These are phyloP conservation scores for Pezicula carpinea DNA, from an alignment of 2,329 filamentous ascomycete species.

Conservation along the genomic window DNA sequence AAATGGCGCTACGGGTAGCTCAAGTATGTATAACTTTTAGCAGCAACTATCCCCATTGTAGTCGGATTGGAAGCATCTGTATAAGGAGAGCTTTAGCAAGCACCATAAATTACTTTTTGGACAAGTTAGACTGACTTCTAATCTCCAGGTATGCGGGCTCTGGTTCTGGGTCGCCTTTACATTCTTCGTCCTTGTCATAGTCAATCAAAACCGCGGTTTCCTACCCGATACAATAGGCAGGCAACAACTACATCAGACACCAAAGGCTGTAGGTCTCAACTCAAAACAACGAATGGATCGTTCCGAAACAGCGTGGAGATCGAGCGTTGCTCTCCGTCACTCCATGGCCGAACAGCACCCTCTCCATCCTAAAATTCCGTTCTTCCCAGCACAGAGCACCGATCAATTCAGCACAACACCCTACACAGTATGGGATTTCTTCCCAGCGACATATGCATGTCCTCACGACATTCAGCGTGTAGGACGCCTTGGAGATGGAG, in stretches of 20 bases:
- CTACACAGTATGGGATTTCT: conserved; percentile 37
- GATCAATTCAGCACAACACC: conserved; percentile 21
- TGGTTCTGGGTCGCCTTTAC: conserved; percentile 24
- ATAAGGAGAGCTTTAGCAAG: no score
- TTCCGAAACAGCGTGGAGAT: conserved; percentile 19
- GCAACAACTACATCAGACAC: not conserved
- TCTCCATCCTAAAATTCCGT: conserved; percentile 14
- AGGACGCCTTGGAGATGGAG: conserved; percentile 36
- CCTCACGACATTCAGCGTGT: conserved; percentile 36
- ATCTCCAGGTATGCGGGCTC: conserved; percentile 16
- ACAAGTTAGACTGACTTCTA: no score
- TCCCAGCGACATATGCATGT: conserved; percentile 34
- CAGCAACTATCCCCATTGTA: no score
- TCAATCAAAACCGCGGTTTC: conserved; percentile 14
- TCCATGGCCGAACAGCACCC: conserved; percentile 18
- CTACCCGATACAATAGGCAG: conserved; percentile 2
- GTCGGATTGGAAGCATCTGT: no score
- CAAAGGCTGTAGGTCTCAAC: conserved; percentile 9
- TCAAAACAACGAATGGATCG: conserved; percentile 19
- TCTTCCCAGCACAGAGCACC: conserved; percentile 20
- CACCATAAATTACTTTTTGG: no score
- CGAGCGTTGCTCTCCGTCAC: conserved; percentile 18
- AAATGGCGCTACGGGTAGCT: no score
- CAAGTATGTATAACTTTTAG: no score
- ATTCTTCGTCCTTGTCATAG: conserved; percentile 20